Evolutionary conservation across 2,329 filamentous ascomycete genomes (phyloP), one percentile per base, ranked within the genome.

Genomic region (Ophiosphaerella narmari): DNA sequence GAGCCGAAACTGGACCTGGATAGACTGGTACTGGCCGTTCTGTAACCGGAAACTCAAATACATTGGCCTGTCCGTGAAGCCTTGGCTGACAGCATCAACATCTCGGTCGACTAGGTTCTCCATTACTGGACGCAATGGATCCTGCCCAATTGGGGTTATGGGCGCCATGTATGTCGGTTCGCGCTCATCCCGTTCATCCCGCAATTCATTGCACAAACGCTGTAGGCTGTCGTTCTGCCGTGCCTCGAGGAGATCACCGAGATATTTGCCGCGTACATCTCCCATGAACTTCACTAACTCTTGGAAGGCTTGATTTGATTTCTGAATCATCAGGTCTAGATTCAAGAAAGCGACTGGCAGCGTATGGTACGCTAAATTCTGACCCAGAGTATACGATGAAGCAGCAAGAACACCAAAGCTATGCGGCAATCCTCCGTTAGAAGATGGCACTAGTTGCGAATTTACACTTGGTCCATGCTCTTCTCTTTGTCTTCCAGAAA

Each of bases 91-190:
- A 35, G 70, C 67, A 16, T 78, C 77, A 12, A 77, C 68, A 45
- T 80, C 76, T 4, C 64, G 65, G 36, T 78, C 75, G 3, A 62
- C 57, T 7, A 79, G 64, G 21, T 67, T 65, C 13, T 74, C 67
- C 39, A 80, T 63, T 11, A 77, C 68, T 5, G 61, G 48, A 16
- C 70, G 69, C 39, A 80, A 63, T 9, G 75, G 74, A 56, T 79
- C 76, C 34, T 77, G 71, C 31, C 72, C 71, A 4, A 75, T 62
- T 9, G 71, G 69, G 13, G 73, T 74, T 21, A 81, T 81, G 5
- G 79, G 78, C 21, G 80, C 74, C 64, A 81, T 75, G 54, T 78
- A 80, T 24, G 77, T 65, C 12, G 79, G 78, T 47, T 81, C 78
- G 33, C 76, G 72, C 26, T 71, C 66, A 35, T 78, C 76, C 41